Evolutionary conservation across 2,329 filamentous ascomycete species (phyloP).

Genomic region (Ophiocordyceps unilateralis): DNA sequence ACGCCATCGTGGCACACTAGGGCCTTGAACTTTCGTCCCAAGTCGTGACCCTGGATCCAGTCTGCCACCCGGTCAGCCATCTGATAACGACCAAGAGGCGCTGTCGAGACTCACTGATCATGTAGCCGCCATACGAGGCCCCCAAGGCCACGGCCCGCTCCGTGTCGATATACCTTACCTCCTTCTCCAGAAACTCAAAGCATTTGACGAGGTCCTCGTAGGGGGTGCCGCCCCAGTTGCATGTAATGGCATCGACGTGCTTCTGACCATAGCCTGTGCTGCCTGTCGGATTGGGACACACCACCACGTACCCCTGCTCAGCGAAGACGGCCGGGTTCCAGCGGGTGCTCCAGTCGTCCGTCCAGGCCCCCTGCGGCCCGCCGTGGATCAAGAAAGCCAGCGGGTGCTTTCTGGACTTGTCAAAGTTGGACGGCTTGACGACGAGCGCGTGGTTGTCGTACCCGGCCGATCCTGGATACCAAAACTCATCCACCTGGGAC

Average conservation of each 20-base stretch:
- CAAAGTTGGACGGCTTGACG: slow-evolving; percentile 49
- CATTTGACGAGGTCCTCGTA: slow-evolving; percentile 69
- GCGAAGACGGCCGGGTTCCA: slow-evolving; percentile 82
- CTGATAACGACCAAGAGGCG: neutral
- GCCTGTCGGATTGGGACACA: slow-evolving; percentile 70
- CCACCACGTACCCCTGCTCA: slow-evolving; percentile 72
- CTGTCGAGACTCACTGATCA: slow-evolving; percentile 40
- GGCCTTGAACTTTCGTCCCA: slow-evolving; percentile 74
- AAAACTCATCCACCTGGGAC: slow-evolving; percentile 49
- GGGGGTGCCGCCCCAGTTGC: slow-evolving; percentile 71
- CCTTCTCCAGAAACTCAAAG: slow-evolving; percentile 54
- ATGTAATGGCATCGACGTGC: slow-evolving; percentile 57
- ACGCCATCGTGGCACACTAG: slow-evolving; percentile 81
- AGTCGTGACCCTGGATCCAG: slow-evolving; percentile 77
- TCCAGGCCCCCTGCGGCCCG: slow-evolving; percentile 64
- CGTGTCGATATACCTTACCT: slow-evolving; percentile 53
- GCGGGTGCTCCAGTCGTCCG: slow-evolving; percentile 58
- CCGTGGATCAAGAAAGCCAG: slow-evolving; percentile 69
- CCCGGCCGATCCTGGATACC: slow-evolving; percentile 46
- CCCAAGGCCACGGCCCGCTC: slow-evolving; percentile 54
- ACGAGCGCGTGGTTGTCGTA: slow-evolving; percentile 54
- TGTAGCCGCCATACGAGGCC: slow-evolving; percentile 59
- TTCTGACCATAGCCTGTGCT: slow-evolving; percentile 69
- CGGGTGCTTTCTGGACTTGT: slow-evolving; percentile 56
- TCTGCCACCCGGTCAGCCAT: slow-evolving; percentile 26